These are phyloP conservation scores for Imleria badia DNA, from an alignment of 768 basidiomycete species.

Conservation along the genomic window DNA sequence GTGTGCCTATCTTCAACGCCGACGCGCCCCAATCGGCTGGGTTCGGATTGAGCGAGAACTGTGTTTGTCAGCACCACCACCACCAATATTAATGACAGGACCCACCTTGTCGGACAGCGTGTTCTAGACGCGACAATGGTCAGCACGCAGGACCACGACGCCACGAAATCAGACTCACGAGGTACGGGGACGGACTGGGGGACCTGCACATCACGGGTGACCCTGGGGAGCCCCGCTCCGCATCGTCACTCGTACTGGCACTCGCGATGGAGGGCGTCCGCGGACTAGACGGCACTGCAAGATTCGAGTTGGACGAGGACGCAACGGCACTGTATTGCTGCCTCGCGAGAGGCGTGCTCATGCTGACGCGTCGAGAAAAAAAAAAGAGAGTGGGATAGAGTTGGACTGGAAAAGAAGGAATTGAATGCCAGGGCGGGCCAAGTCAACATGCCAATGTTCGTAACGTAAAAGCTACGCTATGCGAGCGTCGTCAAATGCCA, in stretches of 20 bases:
- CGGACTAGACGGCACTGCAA: slow-evolving; percentile 19
- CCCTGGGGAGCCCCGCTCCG: slow-evolving; percentile 15
- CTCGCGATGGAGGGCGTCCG: slow-evolving; percentile 20
- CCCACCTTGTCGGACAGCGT: slow-evolving; percentile 27
- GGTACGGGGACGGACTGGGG: slow-evolving; percentile 28
- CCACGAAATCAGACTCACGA: slow-evolving; percentile 15
- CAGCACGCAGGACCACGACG: background rate
- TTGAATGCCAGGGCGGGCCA: slow-evolving; percentile 2
- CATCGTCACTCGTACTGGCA: slow-evolving; percentile 15
- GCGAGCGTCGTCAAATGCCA: slow-evolving; percentile 19
- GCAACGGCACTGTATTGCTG: slow-evolving; percentile 29
- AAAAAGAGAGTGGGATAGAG: slow-evolving; percentile 19
- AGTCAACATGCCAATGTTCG: background rate
- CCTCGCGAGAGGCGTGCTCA: slow-evolving; percentile 27
- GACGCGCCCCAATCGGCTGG: slow-evolving; percentile 52
- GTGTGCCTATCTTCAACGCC: slow-evolving; percentile 40
- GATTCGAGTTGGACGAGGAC: slow-evolving; percentile 23
- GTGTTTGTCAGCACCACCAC: background rate
- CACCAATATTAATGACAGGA: background rate
- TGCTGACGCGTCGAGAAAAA: slow-evolving; percentile 6
- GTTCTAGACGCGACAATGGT: slow-evolving; percentile 19
- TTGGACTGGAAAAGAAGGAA: slow-evolving; percentile 13
- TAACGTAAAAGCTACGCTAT: slow-evolving; percentile 12
- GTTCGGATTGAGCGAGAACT: slow-evolving; percentile 42
- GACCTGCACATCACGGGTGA: slow-evolving; percentile 18